A percentile compares a stretch with the other conserved stretches of the same genome.
These are phyloP conservation scores for Penicillium longicatenatum DNA, from an alignment of 495 filamentous ascomycete species.

Conservation along the genomic window DNA sequence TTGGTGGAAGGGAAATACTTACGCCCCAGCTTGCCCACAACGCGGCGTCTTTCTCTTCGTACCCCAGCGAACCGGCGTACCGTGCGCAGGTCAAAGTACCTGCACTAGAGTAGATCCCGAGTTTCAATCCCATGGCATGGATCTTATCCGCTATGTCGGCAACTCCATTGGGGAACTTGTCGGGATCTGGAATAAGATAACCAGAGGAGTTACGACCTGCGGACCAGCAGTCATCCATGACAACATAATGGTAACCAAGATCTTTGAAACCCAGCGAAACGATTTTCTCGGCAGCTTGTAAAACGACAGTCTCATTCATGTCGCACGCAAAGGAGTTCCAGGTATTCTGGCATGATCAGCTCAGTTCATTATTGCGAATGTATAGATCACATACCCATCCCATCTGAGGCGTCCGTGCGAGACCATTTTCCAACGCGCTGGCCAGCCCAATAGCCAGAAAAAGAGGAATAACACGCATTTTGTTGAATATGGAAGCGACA, in stretches of 20 bases:
- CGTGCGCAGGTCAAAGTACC: constrained; percentile 45
- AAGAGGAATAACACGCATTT: constrained; percentile 12
- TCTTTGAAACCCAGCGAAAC: constrained; percentile 53
- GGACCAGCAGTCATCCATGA: constrained; percentile 56
- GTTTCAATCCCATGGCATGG: constrained; percentile 47
- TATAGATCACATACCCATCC: constrained; percentile 33
- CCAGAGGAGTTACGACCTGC: constrained; percentile 41
- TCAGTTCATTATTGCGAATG: neutral
- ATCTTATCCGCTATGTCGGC: constrained; percentile 46
- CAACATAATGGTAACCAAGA: constrained; percentile 58
- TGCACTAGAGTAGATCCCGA: constrained; percentile 55
- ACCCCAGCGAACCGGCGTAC: constrained; percentile 58
- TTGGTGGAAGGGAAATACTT: neutral
- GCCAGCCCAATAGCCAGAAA: constrained; percentile 21
- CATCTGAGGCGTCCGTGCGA: constrained; percentile 44
- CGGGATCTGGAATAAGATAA: constrained; percentile 39
- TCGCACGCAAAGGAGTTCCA: constrained; percentile 60
- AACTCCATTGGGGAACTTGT: constrained; percentile 51
- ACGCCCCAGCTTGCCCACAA: constrained; percentile 66
- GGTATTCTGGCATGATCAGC: constrained; percentile 31
- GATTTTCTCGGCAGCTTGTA: constrained; percentile 49
- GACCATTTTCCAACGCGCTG: constrained; percentile 39
- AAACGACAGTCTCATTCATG: constrained; percentile 50
- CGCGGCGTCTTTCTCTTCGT: constrained; percentile 62
- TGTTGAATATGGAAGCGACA: neutral